These are phyloP conservation scores for Claviceps sp. DNA, from an alignment of 2,329 filamentous ascomycete species.

Conservation along the genomic window DNA sequence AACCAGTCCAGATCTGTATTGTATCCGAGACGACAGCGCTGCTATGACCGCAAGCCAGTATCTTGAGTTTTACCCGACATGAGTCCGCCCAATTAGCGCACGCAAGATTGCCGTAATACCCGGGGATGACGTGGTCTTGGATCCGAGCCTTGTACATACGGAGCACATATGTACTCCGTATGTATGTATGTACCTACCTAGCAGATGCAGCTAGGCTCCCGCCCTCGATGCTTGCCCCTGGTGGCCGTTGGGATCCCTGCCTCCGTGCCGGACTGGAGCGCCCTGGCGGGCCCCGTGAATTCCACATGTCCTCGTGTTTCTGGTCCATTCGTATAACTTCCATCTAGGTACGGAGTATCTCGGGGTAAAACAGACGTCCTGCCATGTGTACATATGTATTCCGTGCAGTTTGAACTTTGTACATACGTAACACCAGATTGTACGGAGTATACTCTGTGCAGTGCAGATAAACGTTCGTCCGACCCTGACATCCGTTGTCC, in stretches of 20 bases:
- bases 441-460: not conserved
- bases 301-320: not conserved
- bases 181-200: too few relatives aligned
- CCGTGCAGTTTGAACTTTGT: too few relatives aligned
- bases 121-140: not conserved
- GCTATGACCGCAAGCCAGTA: not conserved
- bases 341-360: not conserved
- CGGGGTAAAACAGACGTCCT: too few relatives aligned
- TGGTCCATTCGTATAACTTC: too few relatives aligned
- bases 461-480: not conserved
- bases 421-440: too few relatives aligned
- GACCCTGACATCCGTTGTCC: not conserved
- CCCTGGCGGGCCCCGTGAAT: not conserved
- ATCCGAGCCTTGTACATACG: not conserved
- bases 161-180: too few relatives aligned
- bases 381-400: too few relatives aligned
- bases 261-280: not conserved
- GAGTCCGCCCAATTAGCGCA: not conserved
- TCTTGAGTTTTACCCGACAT: not conserved
- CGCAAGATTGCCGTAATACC: not conserved
- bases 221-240: too few relatives aligned
- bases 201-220: too few relatives aligned
- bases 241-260: not conserved
- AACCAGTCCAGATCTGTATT: not conserved
- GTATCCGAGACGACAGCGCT: not conserved